A percentile compares a stretch with the other conserved stretches of the same genome.
Conservation (phyloP, 176 grass and related monocot genomes). For the Aegilops bicornis region DNA sequence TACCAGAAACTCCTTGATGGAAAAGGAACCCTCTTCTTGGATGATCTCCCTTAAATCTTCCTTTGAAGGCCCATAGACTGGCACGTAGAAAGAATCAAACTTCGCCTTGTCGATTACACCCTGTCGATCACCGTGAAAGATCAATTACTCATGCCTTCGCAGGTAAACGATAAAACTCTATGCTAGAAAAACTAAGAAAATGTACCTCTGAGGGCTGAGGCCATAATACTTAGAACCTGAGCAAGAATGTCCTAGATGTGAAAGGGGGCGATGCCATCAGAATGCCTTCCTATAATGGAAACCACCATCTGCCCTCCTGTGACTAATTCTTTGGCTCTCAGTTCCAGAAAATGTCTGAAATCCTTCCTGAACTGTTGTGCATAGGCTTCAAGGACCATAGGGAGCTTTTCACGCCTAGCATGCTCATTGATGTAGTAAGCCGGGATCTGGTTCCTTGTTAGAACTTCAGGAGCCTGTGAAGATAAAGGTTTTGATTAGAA, state of each 20-base stretch:
- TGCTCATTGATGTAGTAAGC: background rate
- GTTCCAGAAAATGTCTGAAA: background rate
- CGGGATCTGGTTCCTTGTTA: background rate
- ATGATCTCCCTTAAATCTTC: background rate
- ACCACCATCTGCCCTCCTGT: background rate
- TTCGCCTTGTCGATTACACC: background rate
- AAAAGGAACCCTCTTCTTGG: background rate
- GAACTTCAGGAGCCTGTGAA: background rate
- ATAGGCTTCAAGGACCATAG: background rate
- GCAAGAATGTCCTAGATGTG: background rate
- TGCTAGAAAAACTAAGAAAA: background rate
- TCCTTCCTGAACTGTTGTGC: background rate
- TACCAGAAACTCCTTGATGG: background rate
- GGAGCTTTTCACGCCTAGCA: background rate
- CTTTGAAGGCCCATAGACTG: background rate
- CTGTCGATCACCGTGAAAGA: background rate
- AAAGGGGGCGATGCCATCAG: background rate
- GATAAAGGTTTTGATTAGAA: background rate
- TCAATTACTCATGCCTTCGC: background rate
- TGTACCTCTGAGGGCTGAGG: background rate
- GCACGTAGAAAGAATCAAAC: background rate
- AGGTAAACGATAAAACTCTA: background rate
- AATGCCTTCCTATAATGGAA: background rate
- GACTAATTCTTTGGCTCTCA: constrained; percentile 2
- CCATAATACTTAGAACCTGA: background rate